Evolutionary conservation across 305 asterid genomes (phyloP), one percentile per base, ranked within the genome.

Genomic region (Fraxinus paxiana): DNA sequence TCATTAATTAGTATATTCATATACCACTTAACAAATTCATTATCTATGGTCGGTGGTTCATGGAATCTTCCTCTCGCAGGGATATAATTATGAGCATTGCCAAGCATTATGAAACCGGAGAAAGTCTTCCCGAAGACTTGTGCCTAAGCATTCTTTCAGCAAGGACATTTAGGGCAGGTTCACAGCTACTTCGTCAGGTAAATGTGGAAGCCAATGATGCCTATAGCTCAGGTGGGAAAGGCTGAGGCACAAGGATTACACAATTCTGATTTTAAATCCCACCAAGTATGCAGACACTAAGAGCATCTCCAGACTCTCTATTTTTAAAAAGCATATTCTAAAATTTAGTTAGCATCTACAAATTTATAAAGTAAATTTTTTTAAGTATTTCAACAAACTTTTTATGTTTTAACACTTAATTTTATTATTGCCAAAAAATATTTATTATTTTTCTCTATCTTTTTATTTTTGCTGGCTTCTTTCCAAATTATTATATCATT

Each of bases 151-250:
- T 93, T 85, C 92, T 90, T 77, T 90, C 93, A 1, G 94, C 95
- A n/a, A 88, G 93, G 83, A 90, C 97, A 74, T 93, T 85, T 79
- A 92, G 92, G 85, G 95, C 97, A 43, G 96, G 95, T 35, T 86
- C 96, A 43, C 80, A 79, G 30, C 86, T 91, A 82, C 97, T 93
- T 77, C 92, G 97, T 77, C 97, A 92, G 96, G 97, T 91, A 78
- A 80, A 30, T 18, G 20, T 1, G 17, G 22, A 26, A 9, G 20
- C 67, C 33, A 61, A 22, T 69, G 75, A 87, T 31, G 12, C 73
- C 38, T 28, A 54, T 74, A 51, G 67, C 67, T 80, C 71, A 22
- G n/a, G 33, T 61, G 71, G 71, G n/a, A 22, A 61, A 61, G 71
- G 71, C 31, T 24, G 71, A 9, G 71, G 71, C n/a, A 22, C 33